These are phyloP conservation scores for Spirogloea muscicola DNA, from an alignment of 139 green algal genomes.

Conservation along the genomic window DNA sequence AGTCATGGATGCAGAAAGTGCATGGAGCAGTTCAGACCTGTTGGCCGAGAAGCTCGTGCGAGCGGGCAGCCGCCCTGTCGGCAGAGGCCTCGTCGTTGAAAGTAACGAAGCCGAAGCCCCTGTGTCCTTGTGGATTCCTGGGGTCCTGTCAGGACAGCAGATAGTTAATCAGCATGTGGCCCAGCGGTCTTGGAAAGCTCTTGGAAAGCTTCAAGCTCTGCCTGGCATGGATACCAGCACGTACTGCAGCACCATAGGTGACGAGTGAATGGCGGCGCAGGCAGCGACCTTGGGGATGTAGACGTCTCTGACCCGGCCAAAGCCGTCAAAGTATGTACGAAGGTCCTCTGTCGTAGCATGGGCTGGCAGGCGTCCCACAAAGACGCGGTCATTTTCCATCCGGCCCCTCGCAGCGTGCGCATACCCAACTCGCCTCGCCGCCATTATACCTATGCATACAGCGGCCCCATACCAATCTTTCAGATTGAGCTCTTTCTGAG, in stretches of 20 bases:
- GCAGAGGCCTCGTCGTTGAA: slow-evolving; percentile 29
- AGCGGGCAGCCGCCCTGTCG: slow-evolving; percentile 12
- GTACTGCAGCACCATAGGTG: background rate
- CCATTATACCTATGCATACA: no score
- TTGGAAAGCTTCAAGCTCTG: background rate
- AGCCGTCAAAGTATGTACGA: slow-evolving; percentile 14
- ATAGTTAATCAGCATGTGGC: background rate
- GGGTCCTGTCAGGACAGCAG: slow-evolving; percentile 7
- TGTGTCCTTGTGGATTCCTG: slow-evolving; percentile 17
- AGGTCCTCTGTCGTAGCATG: slow-evolving; percentile 20
- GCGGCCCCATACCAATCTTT: no score
- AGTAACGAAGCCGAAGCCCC: slow-evolving; percentile 39
- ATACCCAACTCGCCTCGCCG: no score
- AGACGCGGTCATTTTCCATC: no score
- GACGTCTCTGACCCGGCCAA: slow-evolving; percentile 23
- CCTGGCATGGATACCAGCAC: background rate
- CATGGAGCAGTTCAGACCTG: no score
- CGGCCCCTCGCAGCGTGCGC: no score
- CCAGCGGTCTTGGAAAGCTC: background rate
- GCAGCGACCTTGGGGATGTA: slow-evolving; percentile 32
- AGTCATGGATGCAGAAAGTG: no score
- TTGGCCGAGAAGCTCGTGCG: slow-evolving; percentile 12
- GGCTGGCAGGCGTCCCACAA: slow-evolving; percentile 33
- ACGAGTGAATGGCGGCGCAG: background rate
- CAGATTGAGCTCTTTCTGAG: no score